Evolutionary conservation across 2,329 filamentous ascomycete species (phyloP), one percentile per base, ranked within the genome.

Genomic region (Microcyclospora tardicrescens): DNA sequence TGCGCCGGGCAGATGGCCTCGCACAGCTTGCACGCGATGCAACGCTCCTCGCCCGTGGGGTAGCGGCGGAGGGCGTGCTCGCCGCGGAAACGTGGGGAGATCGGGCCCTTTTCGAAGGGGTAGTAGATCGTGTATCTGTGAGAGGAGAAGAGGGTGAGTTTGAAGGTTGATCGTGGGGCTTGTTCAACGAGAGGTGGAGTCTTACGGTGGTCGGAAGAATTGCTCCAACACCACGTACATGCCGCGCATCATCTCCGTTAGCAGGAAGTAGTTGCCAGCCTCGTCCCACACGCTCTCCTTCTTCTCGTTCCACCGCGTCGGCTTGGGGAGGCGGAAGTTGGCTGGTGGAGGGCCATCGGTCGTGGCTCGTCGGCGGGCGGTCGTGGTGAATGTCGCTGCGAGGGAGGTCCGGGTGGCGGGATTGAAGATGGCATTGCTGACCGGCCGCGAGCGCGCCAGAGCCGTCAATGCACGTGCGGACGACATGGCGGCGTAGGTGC

Each of bases 21-120:
- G 69, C 91, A 98, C 43, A 98, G 79, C 73, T 98, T 98, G 83
- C 91, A 98, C 53, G 91, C 91, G 66, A 98, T 98, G 72, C 91
- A 98, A 54, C 91, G 83, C 71, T 98, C 91, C 69, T 98, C 91
- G 51, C 91, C 91, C 2, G 89, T 93, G 24, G 91, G 91, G 65
- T 98, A 98, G 58, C 91, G 79, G 64, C 91, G 80, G 48, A 98
- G 75, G 51, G 91, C 91, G 69, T 98, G 91, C 66, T 98, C 91
- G 62, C 91, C 91, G 64, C 91, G 84, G 78, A 98, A 98, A 53
- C 91, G 82, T 44, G 91, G 91, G 28, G 87, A 95, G 62, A 98
- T 95, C 44, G 91, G 91, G 35, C 91, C 91, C 74, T 98, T 98
- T 64, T 98, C 91, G 65, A 95, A 98, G 33, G 91, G 91, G 61